Base-by-base conservation (phyloP, 768 basidiomycete species). In the Nidularia sp. region DNA sequence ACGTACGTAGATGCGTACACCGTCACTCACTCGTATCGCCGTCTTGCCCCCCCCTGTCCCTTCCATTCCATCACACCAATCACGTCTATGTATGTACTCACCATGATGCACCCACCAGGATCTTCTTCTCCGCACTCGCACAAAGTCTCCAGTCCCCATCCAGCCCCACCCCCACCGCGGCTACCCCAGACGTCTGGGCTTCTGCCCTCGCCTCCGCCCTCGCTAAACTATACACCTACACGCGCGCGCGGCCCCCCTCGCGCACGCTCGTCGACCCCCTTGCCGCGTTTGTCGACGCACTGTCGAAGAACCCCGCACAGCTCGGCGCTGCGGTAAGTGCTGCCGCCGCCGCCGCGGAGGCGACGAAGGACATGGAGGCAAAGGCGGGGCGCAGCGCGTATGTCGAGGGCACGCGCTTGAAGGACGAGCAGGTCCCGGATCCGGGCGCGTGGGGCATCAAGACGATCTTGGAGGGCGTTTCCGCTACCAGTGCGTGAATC, bases 251-350 rank as follows among this genome's bases (percentile, higher is more conserved):
- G 29, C 86, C 87, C 2, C 93, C 93, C 3, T 92, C 90, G 2
- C 84, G 94, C 60, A 97, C 94, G 6, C 83, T 98, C 34, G 79
- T 98, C n/a, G 94, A 98, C 69, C 93, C 94, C 6, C 78, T 98
- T 18, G 77, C 81, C 36, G 88, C 90, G 1, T 95, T 96, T 66
- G 75, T 88, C 42, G 65, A 73, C 3, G 68, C 75, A 15, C 70
- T 86, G 25, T 53, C 55, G 1, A 51, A 58, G 22, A 55, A 57
- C 9, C 49, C 56, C 18, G 10, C 60, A 53, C 3, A 54, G 53
- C 69, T 84, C 22, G 66, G 62, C 0, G 66, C 62, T 2, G 88
- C 92, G 0, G 83, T 87, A 39, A 67, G 69, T 48, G 82, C 80
- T 0, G 90, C 85, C 0, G 70, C 67, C 10, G 67, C 74, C 4